phyloP scores from a whole-genome alignment of 2,329 filamentous ascomycete species.

The Colletotrichum sp. region DNA sequence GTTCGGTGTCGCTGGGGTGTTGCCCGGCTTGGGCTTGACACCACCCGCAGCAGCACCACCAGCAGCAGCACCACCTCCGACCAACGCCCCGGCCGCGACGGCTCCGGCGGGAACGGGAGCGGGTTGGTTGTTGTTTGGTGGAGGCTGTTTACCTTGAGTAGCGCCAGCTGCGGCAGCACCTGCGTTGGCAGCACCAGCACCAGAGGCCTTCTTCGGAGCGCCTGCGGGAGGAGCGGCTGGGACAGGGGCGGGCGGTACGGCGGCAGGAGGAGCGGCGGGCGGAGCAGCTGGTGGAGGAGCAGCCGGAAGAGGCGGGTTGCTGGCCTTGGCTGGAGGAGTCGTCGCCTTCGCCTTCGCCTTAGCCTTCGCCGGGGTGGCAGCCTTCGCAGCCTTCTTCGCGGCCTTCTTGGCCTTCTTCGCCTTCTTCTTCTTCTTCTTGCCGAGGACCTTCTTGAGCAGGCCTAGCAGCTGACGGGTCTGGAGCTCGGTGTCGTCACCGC shows the following conservation, averaged over 20 bases:
- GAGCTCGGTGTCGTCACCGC: not conserved
- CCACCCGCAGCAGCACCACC: not conserved
- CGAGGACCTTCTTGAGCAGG: not conserved
- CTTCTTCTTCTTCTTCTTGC: constrained; percentile 2
- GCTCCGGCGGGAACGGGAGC: not conserved
- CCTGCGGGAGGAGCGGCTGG: not conserved
- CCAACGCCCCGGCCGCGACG: not conserved
- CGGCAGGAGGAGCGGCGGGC: not conserved
- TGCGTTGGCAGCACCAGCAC: not conserved
- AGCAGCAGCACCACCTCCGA: not conserved
- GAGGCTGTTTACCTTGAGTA: constrained; percentile 2
- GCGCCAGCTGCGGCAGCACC: not conserved
- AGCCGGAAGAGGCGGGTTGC: not conserved
- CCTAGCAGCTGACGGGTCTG: not conserved
- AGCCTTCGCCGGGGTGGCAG: not conserved
- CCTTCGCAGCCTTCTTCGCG: not conserved
- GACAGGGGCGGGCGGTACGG: not conserved
- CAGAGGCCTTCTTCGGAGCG: not conserved
- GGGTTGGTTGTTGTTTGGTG: not conserved
- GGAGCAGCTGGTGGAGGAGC: not conserved
- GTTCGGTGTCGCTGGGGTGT: not conserved
- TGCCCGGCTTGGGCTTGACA: not conserved
- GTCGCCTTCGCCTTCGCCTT: not conserved
- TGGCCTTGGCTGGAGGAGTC: not conserved
- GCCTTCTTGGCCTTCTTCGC: not conserved